Evolutionary conservation across 257 asterid genomes (phyloP), one percentile per base, ranked within the genome.

Genomic region (Solanum gracilifrons): DNA sequence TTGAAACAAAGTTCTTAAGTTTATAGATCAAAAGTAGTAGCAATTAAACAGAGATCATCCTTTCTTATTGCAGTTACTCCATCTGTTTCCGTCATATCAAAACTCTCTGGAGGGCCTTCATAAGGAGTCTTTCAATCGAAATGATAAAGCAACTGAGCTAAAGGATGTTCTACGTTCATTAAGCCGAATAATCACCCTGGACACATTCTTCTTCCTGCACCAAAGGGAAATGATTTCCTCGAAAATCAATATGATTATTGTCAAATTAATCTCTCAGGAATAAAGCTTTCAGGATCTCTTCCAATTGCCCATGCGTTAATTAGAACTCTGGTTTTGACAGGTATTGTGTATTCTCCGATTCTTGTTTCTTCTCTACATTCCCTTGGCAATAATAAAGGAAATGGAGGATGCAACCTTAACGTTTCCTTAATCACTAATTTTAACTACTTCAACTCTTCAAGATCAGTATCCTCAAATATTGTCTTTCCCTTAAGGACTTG

Each of bases 181-280:
- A 88, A 21, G 1, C 89, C 92, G 5, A 86, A 88, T 33, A 13
- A 20, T n/a, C 82, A 64, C 0, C 92, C 92, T 0, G 93, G 93
- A 77, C 84, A 77, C n/a, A 41, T 77, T 41, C 84, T 77, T 77
- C 62, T 41, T 39, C 84, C 62, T 25, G 84, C 92, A 12, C 92
- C 93, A 35, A 92, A 90, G 2, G 92, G 92, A 89, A 92, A n/a
- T 89, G 58, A 66, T 83, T 87, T 27, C 91, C 92, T 9, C n/a
- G 60, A 62, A 71, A 90, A 84, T 90, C 89, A 23, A 60, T 84
- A 21, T 85, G 27, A 29, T 9, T 87, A 32, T 79, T 12, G 1
- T 73, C 86, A 33, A 90, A 90, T n/a, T n/a, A n/a, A n/a, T 20
- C 91, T 88, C 39, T 90, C 92, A 0, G 90, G 92, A 5, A n/a